These are phyloP conservation scores for Fraxinus sp. DNA, from an alignment of 305 asterid genomes.

Conservation along the genomic window DNA sequence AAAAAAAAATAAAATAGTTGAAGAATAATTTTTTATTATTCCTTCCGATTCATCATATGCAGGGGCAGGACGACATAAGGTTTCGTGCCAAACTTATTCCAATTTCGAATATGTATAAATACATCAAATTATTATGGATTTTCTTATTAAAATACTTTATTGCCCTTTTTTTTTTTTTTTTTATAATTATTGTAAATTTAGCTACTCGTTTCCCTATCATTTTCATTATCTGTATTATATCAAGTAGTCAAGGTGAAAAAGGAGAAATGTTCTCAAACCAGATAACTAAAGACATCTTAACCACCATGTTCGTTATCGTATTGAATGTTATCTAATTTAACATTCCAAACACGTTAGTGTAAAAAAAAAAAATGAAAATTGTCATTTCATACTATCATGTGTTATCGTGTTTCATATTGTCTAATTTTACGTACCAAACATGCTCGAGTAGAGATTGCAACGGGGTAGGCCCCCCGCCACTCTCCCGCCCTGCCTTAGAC, in stretches of 20 bases:
- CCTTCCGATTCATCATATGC: neutral
- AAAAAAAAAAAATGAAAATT: no score
- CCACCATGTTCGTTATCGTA: neutral
- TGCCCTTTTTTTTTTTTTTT: no score
- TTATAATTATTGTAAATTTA: neutral
- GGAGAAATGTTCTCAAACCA: neutral
- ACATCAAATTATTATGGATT: neutral
- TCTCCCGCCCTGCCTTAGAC: no score
- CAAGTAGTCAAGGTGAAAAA: neutral
- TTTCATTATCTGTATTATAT: neutral
- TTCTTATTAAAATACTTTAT: neutral
- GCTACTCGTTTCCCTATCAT: neutral
- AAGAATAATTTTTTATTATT: neutral
- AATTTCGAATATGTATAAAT: neutral
- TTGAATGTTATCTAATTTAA: neutral
- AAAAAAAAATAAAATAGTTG: neutral
- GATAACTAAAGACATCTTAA: neutral
- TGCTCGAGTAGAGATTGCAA: no score
- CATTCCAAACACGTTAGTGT: neutral
- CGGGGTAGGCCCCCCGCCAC: no score
- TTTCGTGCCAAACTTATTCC: neutral
- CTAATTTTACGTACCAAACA: neutral
- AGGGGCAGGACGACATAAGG: neutral
- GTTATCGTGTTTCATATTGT: neutral
- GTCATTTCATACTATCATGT: neutral